phyloP scores from a whole-genome alignment of 1,139 yeast genomes.

The Yamadazyma dendronema region DNA sequence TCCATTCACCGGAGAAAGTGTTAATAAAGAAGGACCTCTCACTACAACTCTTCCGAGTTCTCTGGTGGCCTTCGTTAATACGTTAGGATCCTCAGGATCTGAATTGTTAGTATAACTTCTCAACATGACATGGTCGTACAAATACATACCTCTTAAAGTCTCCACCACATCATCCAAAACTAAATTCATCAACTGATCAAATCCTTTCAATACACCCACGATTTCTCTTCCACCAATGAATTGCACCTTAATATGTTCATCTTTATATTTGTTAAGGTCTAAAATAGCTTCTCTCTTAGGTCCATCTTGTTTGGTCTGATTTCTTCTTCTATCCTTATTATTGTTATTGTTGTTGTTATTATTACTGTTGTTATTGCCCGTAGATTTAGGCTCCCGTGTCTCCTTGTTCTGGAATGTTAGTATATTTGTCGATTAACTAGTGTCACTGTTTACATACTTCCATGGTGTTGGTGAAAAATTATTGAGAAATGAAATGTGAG shows the following conservation, averaged over 20 bases:
- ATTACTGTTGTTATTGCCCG: not conserved
- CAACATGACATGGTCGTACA: not conserved
- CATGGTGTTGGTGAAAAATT: not conserved
- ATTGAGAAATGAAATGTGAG: not conserved
- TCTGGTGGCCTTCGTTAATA: constrained; percentile 55
- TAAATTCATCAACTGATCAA: constrained; percentile 88
- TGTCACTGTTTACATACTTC: not conserved
- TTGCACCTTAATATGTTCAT: constrained; percentile 70
- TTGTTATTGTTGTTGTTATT: not conserved
- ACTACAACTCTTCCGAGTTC: constrained; percentile 80
- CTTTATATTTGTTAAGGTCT: constrained; percentile 76
- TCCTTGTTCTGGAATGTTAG: not conserved
- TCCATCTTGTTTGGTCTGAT: constrained; percentile 54
- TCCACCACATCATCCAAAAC: constrained; percentile 86
- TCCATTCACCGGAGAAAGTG: constrained; percentile 84
- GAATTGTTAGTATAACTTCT: constrained; percentile 23
- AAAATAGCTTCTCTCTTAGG: constrained; percentile 90
- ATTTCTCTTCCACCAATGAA: constrained; percentile 87
- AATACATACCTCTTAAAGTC: constrained; percentile 50
- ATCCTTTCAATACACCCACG: constrained; percentile 79
- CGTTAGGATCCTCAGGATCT: constrained; percentile 61
- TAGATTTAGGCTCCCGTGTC: not conserved
- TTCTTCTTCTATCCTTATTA: constrained; percentile 22
- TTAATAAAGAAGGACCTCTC: constrained; percentile 79
- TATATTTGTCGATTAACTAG: not conserved